Evolutionary conservation across 257 asterid species (phyloP).

Genomic region (Salvia miltiorrhiza): DNA sequence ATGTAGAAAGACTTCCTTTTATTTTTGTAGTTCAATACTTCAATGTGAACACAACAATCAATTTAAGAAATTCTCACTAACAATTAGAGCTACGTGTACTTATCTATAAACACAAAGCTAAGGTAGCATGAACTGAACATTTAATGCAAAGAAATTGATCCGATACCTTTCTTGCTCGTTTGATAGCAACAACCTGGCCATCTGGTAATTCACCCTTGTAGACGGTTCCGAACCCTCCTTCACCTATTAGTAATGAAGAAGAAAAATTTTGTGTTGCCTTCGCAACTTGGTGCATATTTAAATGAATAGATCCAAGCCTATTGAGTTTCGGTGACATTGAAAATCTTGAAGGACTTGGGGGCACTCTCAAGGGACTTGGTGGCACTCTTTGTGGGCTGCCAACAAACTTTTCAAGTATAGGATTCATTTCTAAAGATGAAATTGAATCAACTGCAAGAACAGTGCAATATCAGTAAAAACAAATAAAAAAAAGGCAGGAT

Average conservation of each 20-base stretch:
- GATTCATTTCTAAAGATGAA: constrained; percentile 58
- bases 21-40: neutral
- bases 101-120: no score
- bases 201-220: constrained; percentile 84
- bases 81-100: neutral
- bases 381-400: constrained; percentile 65
- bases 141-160: constrained; percentile 1
- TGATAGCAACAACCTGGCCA: constrained; percentile 84
- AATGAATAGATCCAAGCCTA: constrained; percentile 83
- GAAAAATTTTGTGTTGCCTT: constrained; percentile 83
- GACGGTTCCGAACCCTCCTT: constrained; percentile 93
- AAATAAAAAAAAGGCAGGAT: neutral
- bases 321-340: constrained; percentile 86
- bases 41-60: neutral
- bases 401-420: constrained; percentile 43
- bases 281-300: constrained; percentile 62
- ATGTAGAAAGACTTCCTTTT: neutral
- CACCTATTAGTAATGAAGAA: constrained; percentile 60
- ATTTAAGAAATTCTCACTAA: neutral
- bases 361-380: constrained; percentile 74
- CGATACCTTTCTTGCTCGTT: constrained; percentile 90
- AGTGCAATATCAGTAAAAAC: constrained; percentile 17
- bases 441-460: constrained; percentile 56
- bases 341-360: constrained; percentile 94
- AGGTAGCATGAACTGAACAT: neutral